Conservation (phyloP, 495 filamentous ascomycete genomes). For the Clavariopsis aquatica region DNA sequence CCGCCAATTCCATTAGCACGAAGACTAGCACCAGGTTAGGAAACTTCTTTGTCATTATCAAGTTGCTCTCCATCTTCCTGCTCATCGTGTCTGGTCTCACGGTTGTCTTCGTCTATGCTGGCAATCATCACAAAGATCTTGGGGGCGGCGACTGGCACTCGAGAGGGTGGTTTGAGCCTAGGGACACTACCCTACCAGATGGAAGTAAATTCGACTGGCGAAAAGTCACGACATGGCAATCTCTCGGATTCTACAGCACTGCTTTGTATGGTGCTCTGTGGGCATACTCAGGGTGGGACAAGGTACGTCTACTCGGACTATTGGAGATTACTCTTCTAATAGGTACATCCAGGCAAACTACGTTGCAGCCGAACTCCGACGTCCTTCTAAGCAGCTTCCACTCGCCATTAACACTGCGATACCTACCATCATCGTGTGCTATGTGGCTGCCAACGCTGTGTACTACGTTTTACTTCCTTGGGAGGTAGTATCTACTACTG, state of each 20-base stretch:
- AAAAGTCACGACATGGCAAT: constrained; percentile 50
- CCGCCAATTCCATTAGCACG: constrained; percentile 59
- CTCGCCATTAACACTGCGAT: constrained; percentile 58
- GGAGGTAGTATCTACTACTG: constrained; percentile 54
- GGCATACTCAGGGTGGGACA: constrained; percentile 64
- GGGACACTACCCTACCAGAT: constrained; percentile 49
- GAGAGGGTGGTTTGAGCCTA: constrained; percentile 53
- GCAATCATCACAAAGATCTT: constrained; percentile 41
- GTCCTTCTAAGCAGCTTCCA: constrained; percentile 56
- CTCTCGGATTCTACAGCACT: constrained; percentile 55
- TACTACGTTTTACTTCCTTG: constrained; percentile 61
- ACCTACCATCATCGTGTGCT: constrained; percentile 57
- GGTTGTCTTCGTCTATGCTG: constrained; percentile 47
- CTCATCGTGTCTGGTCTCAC: constrained; percentile 53
- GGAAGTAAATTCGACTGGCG: constrained; percentile 55
- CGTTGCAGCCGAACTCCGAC: constrained; percentile 54
- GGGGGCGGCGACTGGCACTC: constrained; percentile 56
- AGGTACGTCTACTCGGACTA: constrained; percentile 44
- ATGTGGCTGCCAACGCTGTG: constrained; percentile 54
- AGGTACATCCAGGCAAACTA: constrained; percentile 53
- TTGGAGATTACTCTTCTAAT: not conserved
- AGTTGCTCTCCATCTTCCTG: constrained; percentile 52
- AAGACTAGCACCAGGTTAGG: constrained; percentile 56
- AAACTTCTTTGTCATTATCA: constrained; percentile 56
- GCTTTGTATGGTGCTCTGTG: constrained; percentile 59